These are phyloP conservation scores for Vitis hybrid DNA, from an alignment of 177 flowering plant genomes.

Conservation along the genomic window DNA sequence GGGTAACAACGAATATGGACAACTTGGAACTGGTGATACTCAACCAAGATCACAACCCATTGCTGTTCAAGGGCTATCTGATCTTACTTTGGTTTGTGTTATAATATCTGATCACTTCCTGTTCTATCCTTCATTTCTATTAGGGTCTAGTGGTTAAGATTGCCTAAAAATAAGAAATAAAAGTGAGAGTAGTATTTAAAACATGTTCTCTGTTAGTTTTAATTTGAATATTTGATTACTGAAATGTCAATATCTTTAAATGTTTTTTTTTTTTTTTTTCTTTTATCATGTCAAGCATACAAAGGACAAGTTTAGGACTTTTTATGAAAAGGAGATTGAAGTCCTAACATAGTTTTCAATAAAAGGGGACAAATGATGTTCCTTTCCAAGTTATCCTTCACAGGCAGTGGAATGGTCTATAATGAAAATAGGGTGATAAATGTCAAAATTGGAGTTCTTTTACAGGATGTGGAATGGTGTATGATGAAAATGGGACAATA, in stretches of 20 bases:
- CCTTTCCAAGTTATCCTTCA: too few species aligned
- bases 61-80: slow-evolving; percentile 83
- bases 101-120: not conserved
- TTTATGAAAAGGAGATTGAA: not conserved
- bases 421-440: too few species aligned
- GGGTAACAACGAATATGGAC: slow-evolving; percentile 99
- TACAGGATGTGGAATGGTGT: too few species aligned
- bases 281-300: not conserved
- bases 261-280: not conserved
- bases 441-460: too few species aligned
- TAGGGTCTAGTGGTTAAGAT: not conserved
- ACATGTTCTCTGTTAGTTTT: too few species aligned
- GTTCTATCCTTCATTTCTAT: not conserved
- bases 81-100: slow-evolving; percentile 74
- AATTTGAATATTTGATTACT: not conserved
- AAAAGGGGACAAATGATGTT: too few species aligned
- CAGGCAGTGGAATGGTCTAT: too few species aligned
- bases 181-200: too few species aligned
- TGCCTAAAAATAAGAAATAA: not conserved
- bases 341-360: not conserved
- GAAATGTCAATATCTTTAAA: not conserved
- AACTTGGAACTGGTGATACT: slow-evolving; percentile 98
- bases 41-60: slow-evolving; percentile 97
- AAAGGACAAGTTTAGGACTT: not conserved
- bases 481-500: too few species aligned